Base-by-base conservation (phyloP, 805 yeast species). In the Saturnispora quitensis region DNA sequence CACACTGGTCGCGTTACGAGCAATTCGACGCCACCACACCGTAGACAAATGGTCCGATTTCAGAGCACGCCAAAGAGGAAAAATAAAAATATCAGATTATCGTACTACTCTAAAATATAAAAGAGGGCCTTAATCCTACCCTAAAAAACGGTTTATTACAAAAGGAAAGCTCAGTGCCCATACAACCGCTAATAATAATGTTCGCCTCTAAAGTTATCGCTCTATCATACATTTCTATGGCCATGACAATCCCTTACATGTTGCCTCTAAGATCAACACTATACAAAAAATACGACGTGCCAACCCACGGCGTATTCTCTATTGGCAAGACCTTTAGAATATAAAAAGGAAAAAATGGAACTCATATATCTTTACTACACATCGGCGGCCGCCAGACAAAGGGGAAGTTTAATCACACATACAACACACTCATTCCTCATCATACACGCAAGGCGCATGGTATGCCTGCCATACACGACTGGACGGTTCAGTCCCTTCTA, bases 161-260 rank as follows among this genome's bases (percentile, higher is more conserved):
- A 31, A 2, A 3, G 34, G 20, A 20, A 12, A 12, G 13, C 34
- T 13, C 28, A 8, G 28, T 25, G 1, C 15, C 13, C 34, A 31
- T 31, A 31, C 12, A 31, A 31, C 34, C 34, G 15, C 34, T 31
- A 31, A 2, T 24, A 46, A 43, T 43, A 43, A 33, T 52, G 22
- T 24, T 20, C 18, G 17, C 50, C 13, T 51, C 54, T 12, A 62
- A 56, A 38, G 45, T 63, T 12, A 48, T 62, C 5, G 68, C 68
- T 18, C 54, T 66, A 35, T 57, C 63, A 18, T 68, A 68, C 40
- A 50, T 68, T 7, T 58, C 71, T 3, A 55, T 68, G 27, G 71
- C 70, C 15, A 53, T 68, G 43, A 60, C 67, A 9, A 58, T 68
- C 13, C 73, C 73, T 9, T 68, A 68, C 51, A 54, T 67, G 43